A percentile compares a stretch with the other conserved stretches of the same genome.
Conservation (phyloP, 2,329 filamentous ascomycete species). For the Geosmithia putterillii region DNA sequence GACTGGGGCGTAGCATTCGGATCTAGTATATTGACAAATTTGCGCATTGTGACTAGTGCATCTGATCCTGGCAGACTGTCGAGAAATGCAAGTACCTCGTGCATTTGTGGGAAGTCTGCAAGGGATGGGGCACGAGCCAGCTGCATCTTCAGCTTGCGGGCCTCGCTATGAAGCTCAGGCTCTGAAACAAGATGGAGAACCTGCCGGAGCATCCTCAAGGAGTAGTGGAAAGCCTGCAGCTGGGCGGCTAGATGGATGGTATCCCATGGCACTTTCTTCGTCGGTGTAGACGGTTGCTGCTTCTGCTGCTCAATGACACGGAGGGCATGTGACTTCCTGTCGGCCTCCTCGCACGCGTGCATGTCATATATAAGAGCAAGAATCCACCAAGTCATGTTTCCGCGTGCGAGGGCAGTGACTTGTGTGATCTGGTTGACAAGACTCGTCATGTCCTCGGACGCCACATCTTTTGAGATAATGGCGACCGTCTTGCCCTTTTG, state of each 20-base stretch:
- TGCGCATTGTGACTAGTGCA: neutral
- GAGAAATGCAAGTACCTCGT: neutral
- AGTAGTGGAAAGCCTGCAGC: conserved; percentile 35
- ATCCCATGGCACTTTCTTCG: conserved; percentile 34
- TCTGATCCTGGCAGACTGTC: neutral
- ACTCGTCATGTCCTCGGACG: conserved; percentile 5
- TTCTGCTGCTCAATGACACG: conserved; percentile 9
- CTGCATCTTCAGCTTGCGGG: conserved; percentile 5
- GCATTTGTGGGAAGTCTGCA: conserved; percentile 9
- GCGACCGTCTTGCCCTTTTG: conserved; percentile 15
- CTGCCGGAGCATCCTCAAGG: conserved; percentile 23
- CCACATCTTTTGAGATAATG: conserved; percentile 5
- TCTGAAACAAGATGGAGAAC: conserved; percentile 11
- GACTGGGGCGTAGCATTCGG: neutral
- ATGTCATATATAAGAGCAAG: conserved; percentile 14
- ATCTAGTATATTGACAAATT: neutral
- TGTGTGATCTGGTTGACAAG: conserved; percentile 9
- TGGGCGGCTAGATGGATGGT: conserved; percentile 50
- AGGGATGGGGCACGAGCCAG: conserved; percentile 11
- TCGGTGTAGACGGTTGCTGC: neutral
- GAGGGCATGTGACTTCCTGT: conserved; percentile 12
- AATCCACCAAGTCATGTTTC: neutral
- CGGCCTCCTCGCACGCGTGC: conserved; percentile 13
- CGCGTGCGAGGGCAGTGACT: conserved; percentile 2
- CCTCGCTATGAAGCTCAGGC: neutral